phyloP scores from a whole-genome alignment of 2,329 filamentous ascomycete species.

The Aspergillus melleus region DNA sequence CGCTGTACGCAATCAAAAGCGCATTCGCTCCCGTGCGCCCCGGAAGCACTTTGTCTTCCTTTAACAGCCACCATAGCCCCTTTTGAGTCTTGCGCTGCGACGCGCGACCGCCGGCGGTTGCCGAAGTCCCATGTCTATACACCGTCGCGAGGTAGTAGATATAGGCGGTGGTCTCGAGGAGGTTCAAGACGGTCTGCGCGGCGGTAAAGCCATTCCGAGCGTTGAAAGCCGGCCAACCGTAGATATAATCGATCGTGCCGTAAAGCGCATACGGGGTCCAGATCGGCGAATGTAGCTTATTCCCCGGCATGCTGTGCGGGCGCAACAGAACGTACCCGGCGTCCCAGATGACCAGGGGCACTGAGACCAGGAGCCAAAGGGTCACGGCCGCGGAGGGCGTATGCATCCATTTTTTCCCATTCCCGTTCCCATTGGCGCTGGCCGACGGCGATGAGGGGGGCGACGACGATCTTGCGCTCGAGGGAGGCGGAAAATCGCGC shows the following conservation, averaged over 20 bases:
- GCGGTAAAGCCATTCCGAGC: constrained; percentile 71
- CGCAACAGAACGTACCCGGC: constrained; percentile 74
- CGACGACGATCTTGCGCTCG: constrained; percentile 25
- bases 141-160: constrained; percentile 60
- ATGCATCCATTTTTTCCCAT: constrained; percentile 52
- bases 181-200: constrained; percentile 70
- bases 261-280: constrained; percentile 81
- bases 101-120: constrained; percentile 21
- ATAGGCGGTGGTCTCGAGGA: constrained; percentile 68
- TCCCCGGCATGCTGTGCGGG: constrained; percentile 79
- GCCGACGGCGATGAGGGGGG: constrained; percentile 26
- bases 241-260: constrained; percentile 75
- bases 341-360: constrained; percentile 83
- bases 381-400: constrained; percentile 61
- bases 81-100: constrained; percentile 28
- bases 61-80: constrained; percentile 46
- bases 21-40: constrained; percentile 56
- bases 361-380: constrained; percentile 70
- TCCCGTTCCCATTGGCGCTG: constrained; percentile 11
- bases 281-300: constrained; percentile 67
- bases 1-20: constrained; percentile 59
- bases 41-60: constrained; percentile 51
- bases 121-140: constrained; percentile 41
- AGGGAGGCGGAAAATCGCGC: constrained; percentile 46
- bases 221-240: constrained; percentile 73